Percentiles rank a stretch among this genome's conserved stretches.
Conservation (phyloP, 192 early-diverging fungal species). For the Lobosporangium transversale region DNA sequence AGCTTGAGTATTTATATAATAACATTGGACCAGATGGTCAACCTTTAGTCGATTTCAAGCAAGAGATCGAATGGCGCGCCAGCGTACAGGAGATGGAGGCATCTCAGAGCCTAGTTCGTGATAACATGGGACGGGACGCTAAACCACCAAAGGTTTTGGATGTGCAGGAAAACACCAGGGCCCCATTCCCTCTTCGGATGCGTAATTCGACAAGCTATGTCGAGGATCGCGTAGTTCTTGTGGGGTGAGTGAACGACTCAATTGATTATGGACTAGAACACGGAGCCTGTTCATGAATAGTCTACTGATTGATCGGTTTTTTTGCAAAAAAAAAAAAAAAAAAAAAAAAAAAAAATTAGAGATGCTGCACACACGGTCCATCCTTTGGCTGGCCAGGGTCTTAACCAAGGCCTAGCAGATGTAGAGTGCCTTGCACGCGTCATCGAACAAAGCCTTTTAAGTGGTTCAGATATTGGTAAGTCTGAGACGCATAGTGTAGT, state of each 20-base stretch:
- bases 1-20: slow-evolving; percentile 76
- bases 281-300: too few species aligned
- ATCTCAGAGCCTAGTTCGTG: slow-evolving; percentile 8
- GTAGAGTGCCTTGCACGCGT: slow-evolving; percentile 73
- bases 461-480: slow-evolving; percentile 86
- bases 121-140: slow-evolving; percentile 16
- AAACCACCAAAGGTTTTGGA: slow-evolving; percentile 71
- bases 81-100: slow-evolving; percentile 42
- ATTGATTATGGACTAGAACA: background rate
- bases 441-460: slow-evolving; percentile 69
- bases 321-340: too few species aligned
- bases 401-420: slow-evolving; percentile 94
- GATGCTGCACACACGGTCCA: slow-evolving; percentile 97
- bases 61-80: slow-evolving; percentile 77
- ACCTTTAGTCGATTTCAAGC: slow-evolving; percentile 59
- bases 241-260: slow-evolving; percentile 68
- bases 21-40: slow-evolving; percentile 60
- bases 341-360: too few species aligned
- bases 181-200: slow-evolving; percentile 86
- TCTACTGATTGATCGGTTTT: too few species aligned
- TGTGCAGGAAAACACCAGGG: slow-evolving; percentile 73
- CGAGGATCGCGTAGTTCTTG: slow-evolving; percentile 80
- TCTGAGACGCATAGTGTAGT: background rate
- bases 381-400: slow-evolving; percentile 95
- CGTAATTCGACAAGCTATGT: slow-evolving; percentile 83